Base-by-base conservation (phyloP, 345 rosid species). In the Cardamine chenopodiifolia region DNA sequence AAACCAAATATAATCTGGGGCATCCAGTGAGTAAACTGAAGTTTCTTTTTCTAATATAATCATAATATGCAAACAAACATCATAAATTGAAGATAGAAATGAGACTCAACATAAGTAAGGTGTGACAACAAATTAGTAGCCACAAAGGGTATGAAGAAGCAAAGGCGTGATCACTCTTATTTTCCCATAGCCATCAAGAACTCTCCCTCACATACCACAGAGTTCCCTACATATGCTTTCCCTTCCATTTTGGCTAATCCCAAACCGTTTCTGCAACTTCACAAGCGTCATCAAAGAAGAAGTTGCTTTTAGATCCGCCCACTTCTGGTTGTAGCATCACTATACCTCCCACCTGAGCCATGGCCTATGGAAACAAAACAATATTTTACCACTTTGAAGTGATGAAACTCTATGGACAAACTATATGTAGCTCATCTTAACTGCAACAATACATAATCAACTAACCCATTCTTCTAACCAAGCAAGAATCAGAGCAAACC, bases 221-320 rank as follows among this genome's bases (percentile, higher is more conserved):
- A 83, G 50, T 83, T 85, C 18, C 96, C 98, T 10, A 92, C 97
- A 39, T 89, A 96, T 63, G 99, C 99, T 79, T 92, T 96, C 18
- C 97, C 98, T 75, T 96, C 94, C 98, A 96, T 89, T 82, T 92
- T 96, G 5, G 98, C 98, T 40, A n/a, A 96, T 86, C 71, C 97
- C 98, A 53, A 90, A 96, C 68, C 91, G 86, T 74, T 87, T 92
- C 80, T 89, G 96, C 50, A 96, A 80, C 95, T 89, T 89, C 66
- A 78, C 57, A 37, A 96, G 90, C 11, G 88, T 96, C 98, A 92
- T 92, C 81, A 77, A 95, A 92, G 85, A 90, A 89, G 87, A 96
- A 92, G 78, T 84, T 88, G 17, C 82, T 85, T 45, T 80, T 84
- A 40, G 96, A 90, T 32, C 97, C 97, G 12, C 96, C 95, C 1